Evolutionary conservation across 2,329 filamentous ascomycete genomes (phyloP).

Genomic region (Colletotrichum simmondsii): DNA sequence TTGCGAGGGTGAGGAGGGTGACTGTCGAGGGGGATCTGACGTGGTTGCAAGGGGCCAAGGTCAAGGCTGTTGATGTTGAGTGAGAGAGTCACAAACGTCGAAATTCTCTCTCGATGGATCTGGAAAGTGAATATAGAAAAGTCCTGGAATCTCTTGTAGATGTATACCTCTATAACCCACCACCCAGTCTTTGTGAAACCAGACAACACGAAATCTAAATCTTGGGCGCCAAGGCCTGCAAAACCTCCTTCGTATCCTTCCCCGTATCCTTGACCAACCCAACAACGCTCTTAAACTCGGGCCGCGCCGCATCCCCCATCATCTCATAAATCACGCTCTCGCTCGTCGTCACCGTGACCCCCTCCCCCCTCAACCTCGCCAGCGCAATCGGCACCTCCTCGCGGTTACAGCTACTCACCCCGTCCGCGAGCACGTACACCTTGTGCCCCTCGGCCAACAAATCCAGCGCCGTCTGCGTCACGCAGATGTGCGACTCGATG

Average conservation of each 20-base stretch:
- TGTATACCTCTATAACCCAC: not conserved
- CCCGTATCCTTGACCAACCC: constrained; percentile 82
- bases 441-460: constrained; percentile 78
- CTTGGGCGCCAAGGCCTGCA: constrained; percentile 74
- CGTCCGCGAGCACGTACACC: constrained; percentile 91
- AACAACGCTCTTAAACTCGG: constrained; percentile 79
- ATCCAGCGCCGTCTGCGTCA: constrained; percentile 92
- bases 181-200: not conserved
- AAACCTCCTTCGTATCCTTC: constrained; percentile 74
- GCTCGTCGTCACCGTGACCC: constrained; percentile 83
- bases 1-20: constrained; percentile 61
- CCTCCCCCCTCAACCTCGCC: constrained; percentile 78
- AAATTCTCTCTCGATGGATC: not conserved
- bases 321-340: constrained; percentile 93
- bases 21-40: constrained; percentile 57
- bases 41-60: constrained; percentile 65
- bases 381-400: constrained; percentile 86
- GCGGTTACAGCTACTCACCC: constrained; percentile 86
- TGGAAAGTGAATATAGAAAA: not conserved
- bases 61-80: constrained; percentile 51
- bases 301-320: constrained; percentile 81
- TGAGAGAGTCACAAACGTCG: not conserved
- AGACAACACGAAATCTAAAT: constrained; percentile 49
- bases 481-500: constrained; percentile 94
- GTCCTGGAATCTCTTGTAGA: not conserved